Evolutionary conservation across 495 filamentous ascomycete species (phyloP), one percentile per base, ranked within the genome.

Genomic region (Lophium mytilinum): DNA sequence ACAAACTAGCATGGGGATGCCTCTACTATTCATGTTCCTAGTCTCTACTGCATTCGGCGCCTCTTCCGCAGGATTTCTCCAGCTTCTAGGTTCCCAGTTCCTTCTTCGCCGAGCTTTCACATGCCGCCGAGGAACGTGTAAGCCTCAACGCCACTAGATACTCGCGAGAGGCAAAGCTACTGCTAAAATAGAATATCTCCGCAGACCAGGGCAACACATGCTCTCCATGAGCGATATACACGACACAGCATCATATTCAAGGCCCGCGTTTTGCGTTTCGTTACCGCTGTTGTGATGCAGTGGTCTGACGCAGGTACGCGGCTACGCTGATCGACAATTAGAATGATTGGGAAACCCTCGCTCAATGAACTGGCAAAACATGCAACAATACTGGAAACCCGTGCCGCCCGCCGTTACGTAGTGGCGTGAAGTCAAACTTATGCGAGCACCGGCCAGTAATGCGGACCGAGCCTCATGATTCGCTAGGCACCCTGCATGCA

Each of bases 121-220:
- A 43, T 60, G 50, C 52, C 49, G 30, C 57, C 57, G 57, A 60
- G 52, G 57, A 60, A 57, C n/a, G 24, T n/a, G 34, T 48, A 12
- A 48, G 14, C 33, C 45, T 24, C 45, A 14, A 48, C 18, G 24
- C 21, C 30, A 37, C 14, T 2, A 37, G 15, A 24, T 14, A 15
- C 15, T 6, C 37, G 4, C 21, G 33, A 12, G 21, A 17, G 10
- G 33, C 36, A 40, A 37, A 14, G 12, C 19, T 14, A 37, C 17
- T 52, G 46, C 39, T 9, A 33, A 36, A 18, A 41, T 4, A n/a
- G 43, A 24, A 21, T 1, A 41, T n/a, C 21, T 24, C 19, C 10
- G 21, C 34, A 14, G 40, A 9, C 12, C 9, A 24, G 17, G 17
- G 15, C 18, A 2, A 8, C 12, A 18, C 21, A 48, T 30, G 8